Evolutionary conservation across 1,284 basidiomycete species (phyloP), one percentile per base, ranked within the genome.

Genomic region (Afroboletus lepidellus): DNA sequence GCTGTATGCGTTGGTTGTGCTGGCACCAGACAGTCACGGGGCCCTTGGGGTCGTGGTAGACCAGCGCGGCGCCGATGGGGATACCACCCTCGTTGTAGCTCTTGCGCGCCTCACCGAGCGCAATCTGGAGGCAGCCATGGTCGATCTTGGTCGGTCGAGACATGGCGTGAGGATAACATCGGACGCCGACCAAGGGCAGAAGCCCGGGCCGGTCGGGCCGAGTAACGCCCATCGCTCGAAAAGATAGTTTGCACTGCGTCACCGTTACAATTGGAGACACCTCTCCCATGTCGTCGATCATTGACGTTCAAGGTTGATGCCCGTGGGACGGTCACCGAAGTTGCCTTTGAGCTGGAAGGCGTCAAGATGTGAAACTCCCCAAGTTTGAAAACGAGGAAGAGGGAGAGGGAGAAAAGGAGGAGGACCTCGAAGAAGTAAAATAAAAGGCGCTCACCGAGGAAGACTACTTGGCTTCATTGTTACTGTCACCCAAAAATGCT

Each of bases 341-440:
- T 93, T 43, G 84, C 81, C 15, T 79, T 96, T 56, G 92, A 95
- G 70, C 73, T 98, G 38, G 94, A 90, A 85, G 92, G 98, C 71
- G 91, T 89, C 41, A 83, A 84, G 57, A 81, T 60, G 74, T 83
- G 24, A 77, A 78, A 48, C 75, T 74, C 2, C 73, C 76, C 2
- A 77, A 75, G 54, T 53, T 73, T 16, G 77, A 79, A 27, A 70
- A 74, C 16, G 76, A 78, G 12, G 79, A 24, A 16, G 21, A 27
- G n/a, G 20, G 79, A 11, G 81, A 79, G 36, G 77, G 75, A 36
- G 80, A 80, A 6, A 78, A 77, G 27, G 85, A 85, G 1, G 85
- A 79, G 20, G 80, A 81, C 48, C 74, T 80, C 37, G n/a, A n/a
- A n/a, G 66, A 74, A 66, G 74, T 84, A 29, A 85, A 87, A 71